Evolutionary conservation across 2,329 filamentous ascomycete species (phyloP), one percentile per base, ranked within the genome.

Genomic region (Calonectria naviculata): DNA sequence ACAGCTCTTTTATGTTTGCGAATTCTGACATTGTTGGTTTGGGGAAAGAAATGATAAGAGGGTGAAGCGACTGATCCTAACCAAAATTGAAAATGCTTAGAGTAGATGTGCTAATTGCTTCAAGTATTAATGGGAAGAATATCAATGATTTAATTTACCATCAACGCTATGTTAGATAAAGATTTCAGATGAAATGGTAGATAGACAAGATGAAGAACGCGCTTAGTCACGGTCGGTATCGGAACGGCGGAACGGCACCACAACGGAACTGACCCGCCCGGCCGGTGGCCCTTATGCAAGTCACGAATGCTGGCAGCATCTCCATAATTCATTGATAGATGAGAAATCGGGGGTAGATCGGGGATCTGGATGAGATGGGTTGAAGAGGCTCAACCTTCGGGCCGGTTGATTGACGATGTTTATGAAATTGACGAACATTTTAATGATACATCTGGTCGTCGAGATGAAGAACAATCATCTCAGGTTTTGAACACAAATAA

Each of bases 1-100:
- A 83, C 44, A 54, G 21, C 9, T 21, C 10, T 10, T 15, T 26
- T 3, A 61, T 17, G 17, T 42, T 42, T 5, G 56, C 19, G 19
- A 61, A 61, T 61, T 8, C 8, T 28, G 56, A 28, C 56, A 61
- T 61, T n/a, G 21, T 28, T n/a, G 12, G 10, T 41, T 29, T 6
- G 9, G 41, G 5, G 8, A 21, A n/a, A 2, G n/a, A 24, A 24
- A 12, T n/a, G 15, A 24, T 19, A 49, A 24, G 21, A 5, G 21
- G 12, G 21, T 15, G 15, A n/a, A n/a, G n/a, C n/a, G n/a, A n/a
- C n/a, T n/a, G n/a, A n/a, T n/a, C n/a, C n/a, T n/a, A n/a, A n/a
- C n/a, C n/a, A n/a, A n/a, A n/a, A n/a, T n/a, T n/a, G n/a, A n/a
- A n/a, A n/a, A n/a, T n/a, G n/a, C n/a, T n/a, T n/a, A n/a, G n/a